Base-by-base conservation (phyloP, 495 filamentous ascomycete genomes). In the Hypoxylon cercidicola region DNA sequence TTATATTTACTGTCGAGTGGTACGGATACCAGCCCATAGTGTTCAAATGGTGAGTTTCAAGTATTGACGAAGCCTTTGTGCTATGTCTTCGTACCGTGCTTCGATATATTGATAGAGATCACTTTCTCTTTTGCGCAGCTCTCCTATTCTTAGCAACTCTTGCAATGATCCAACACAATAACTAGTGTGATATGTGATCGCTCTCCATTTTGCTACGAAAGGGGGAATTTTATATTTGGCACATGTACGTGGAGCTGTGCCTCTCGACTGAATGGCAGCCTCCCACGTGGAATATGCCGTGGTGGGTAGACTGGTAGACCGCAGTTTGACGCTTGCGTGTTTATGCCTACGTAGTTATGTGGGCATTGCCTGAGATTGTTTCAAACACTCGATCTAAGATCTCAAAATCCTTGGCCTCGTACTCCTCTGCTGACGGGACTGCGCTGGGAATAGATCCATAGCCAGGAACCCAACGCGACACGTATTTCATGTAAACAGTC, bases 401-500 rank as follows among this genome's bases (percentile, higher is more conserved):
- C 30, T 32, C 55, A 41, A 51, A 50, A 41, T 41, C 23, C 47
- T 44, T 45, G 15, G 37, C 46, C 13, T 52, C 32, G 18, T 50
- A 13, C 35, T 44, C 39, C 56, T 60, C n/a, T 51, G 47, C 61
- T 47, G 55, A 8, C 37, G 18, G 18, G 15, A 28, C 12, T 50
- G 15, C 37, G 25, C 23, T 39, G 13, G 32, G 35, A 40, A 16
- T 23, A 53, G 23, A 53, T 57, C 52, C 32, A 45, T 18, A 32
- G 45, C 20, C n/a, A 49, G 25, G 4, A 45, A 39, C 40, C 51
- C 35, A 55, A 19, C 43, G 49, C 23, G 18, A 35, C 44, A 60
- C 48, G 41, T 60, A 45, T 60, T 55, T 53, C 40, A 50, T 46
- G 58, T 68, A 62, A 68, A 68, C 58, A 67, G 62, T 59, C 54